Conservation (phyloP, 345 rosid species). For the Syzygium jambos region DNA sequence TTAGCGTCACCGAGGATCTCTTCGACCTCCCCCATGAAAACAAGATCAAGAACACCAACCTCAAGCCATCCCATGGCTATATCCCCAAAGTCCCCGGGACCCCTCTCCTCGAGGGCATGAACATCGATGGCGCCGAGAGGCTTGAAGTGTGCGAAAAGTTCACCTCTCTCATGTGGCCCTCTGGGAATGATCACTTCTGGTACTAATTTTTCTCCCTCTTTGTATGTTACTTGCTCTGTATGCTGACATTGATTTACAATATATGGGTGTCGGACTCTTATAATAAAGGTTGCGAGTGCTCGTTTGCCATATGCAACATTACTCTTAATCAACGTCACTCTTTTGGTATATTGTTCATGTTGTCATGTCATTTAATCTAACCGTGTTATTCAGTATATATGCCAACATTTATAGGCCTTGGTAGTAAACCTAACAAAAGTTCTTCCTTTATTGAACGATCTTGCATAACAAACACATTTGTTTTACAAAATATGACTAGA, state of each 20-base stretch:
- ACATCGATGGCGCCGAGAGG: constrained; percentile 18
- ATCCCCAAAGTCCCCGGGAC: constrained; percentile 17
- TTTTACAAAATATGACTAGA: neutral
- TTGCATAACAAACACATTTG: neutral
- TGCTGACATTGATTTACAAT: too few relatives aligned
- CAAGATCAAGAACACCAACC: constrained; percentile 31
- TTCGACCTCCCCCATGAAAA: constrained; percentile 23
- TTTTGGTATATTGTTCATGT: too few relatives aligned
- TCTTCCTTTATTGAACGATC: neutral
- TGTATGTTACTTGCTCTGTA: neutral
- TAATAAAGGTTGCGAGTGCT: neutral
- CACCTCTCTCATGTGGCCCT: constrained; percentile 42
- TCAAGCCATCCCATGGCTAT: constrained; percentile 30
- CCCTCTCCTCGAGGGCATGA: constrained; percentile 41
- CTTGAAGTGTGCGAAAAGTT: constrained; percentile 22
- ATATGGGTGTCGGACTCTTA: too few relatives aligned
- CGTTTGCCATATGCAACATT: neutral
- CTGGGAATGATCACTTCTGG: constrained; percentile 35
- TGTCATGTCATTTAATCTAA: neutral
- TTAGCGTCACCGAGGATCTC: constrained; percentile 4
- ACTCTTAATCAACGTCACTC: neutral
- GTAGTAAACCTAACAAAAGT: neutral
- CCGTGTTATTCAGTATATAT: neutral
- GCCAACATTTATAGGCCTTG: neutral
- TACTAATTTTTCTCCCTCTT: neutral